phyloP scores from a whole-genome alignment of 192 early-diverging fungal species.

The Coemansia sp. region DNA sequence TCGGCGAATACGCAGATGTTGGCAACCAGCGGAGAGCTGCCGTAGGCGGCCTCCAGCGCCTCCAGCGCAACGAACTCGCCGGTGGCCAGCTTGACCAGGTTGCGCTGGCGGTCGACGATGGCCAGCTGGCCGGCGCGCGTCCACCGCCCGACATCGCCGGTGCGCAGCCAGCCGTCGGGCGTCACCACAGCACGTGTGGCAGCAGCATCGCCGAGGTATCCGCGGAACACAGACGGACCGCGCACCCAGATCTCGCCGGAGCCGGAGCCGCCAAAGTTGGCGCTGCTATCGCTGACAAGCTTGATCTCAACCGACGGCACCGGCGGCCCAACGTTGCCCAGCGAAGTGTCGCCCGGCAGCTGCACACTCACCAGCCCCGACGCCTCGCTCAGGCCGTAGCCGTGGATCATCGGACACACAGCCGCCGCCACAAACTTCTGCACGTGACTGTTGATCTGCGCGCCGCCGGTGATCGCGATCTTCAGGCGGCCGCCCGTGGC shows the following conservation, averaged over 20 bases:
- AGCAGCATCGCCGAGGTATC: conserved; percentile 77
- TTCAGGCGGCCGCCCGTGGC: conserved; percentile 85
- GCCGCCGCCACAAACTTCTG: conserved; percentile 78
- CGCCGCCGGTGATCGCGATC: conserved; percentile 83
- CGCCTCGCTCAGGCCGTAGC: conserved; percentile 87
- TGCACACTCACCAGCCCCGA: conserved; percentile 72
- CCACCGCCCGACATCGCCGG: conserved; percentile 91
- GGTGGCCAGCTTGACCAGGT: conserved; percentile 87
- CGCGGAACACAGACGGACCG: conserved; percentile 76
- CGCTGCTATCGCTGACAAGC: conserved; percentile 72
- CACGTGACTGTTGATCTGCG: conserved; percentile 81
- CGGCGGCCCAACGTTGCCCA: conserved; percentile 72
- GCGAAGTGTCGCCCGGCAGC: conserved; percentile 60
- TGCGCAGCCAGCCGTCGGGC: conserved; percentile 82
- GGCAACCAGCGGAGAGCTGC: conserved; percentile 65
- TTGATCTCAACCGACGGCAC: conserved; percentile 77
- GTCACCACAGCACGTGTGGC: conserved; percentile 68
- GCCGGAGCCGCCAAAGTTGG: conserved; percentile 60
- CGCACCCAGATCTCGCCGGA: conserved; percentile 85
- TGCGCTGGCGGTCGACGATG: conserved; percentile 92
- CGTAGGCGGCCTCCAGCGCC: conserved; percentile 90
- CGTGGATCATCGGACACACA: conserved; percentile 81
- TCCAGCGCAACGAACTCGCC: conserved; percentile 96
- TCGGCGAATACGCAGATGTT: conserved; percentile 81
- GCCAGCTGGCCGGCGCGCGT: conserved; percentile 70